Evolutionary conservation across 805 yeast genomes (phyloP).

Genomic region (Zygoascus bituminiphila): DNA sequence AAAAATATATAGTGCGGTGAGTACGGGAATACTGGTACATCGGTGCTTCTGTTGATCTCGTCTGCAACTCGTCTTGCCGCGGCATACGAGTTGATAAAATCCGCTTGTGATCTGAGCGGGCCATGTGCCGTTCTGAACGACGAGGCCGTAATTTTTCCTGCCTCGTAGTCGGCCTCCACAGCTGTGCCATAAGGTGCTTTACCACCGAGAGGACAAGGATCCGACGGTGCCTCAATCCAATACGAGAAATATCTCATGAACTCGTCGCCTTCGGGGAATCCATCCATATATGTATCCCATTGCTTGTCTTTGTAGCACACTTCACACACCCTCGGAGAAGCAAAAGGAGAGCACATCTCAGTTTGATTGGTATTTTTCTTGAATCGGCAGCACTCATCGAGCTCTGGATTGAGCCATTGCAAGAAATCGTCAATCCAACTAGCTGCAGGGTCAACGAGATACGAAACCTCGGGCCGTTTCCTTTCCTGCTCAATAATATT

Average conservation of each 20-base stretch:
- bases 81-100: constrained; percentile 72
- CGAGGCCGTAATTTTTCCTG: constrained; percentile 42
- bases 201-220: constrained; percentile 92
- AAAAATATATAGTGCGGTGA: constrained; percentile 90
- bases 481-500: constrained; percentile 82
- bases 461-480: constrained; percentile 52
- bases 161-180: constrained; percentile 37
- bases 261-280: constrained; percentile 68
- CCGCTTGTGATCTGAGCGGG: constrained; percentile 74
- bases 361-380: constrained; percentile 41
- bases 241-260: constrained; percentile 65
- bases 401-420: constrained; percentile 75
- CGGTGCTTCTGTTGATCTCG: constrained; percentile 35
- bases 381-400: constrained; percentile 78
- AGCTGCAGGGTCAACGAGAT: constrained; percentile 73
- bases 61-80: constrained; percentile 60
- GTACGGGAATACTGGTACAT: constrained; percentile 69
- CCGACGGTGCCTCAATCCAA: constrained; percentile 81
- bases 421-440: constrained; percentile 92
- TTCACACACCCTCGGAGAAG: constrained; percentile 64
- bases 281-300: constrained; percentile 70
- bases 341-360: constrained; percentile 58
- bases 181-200: constrained; percentile 79
- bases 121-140: constrained; percentile 73
- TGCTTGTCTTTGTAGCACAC: constrained; percentile 57